phyloP scores from a whole-genome alignment of 805 yeast genomes.

The Wickerhamomyces sydowiorum region DNA sequence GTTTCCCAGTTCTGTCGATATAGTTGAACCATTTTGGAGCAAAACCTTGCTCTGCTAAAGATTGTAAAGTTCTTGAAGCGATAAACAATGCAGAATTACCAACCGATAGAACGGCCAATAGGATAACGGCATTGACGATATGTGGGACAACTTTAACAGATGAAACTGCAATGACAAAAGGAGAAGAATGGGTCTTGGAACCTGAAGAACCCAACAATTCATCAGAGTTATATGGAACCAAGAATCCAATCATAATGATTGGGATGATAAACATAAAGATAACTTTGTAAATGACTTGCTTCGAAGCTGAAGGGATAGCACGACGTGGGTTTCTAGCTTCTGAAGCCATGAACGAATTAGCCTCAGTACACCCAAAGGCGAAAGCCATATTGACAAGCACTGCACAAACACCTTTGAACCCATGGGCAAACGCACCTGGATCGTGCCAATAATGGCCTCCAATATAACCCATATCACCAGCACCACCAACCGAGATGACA shows the following conservation, averaged over 20 bases:
- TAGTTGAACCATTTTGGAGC: slow-evolving; percentile 51
- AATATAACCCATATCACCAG: slow-evolving; percentile 45
- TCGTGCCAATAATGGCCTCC: slow-evolving; percentile 55
- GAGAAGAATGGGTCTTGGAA: slow-evolving; percentile 57
- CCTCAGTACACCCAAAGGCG: slow-evolving; percentile 64
- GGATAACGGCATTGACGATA: slow-evolving; percentile 68
- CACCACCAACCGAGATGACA: slow-evolving; percentile 54
- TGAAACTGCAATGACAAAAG: slow-evolving; percentile 67
- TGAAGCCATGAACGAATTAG: slow-evolving; percentile 61
- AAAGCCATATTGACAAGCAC: slow-evolving; percentile 58
- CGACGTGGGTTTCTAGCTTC: slow-evolving; percentile 56
- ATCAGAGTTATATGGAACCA: slow-evolving; percentile 53
- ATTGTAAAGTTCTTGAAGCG: slow-evolving; percentile 64
- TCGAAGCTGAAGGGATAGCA: slow-evolving; percentile 57
- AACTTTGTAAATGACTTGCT: slow-evolving; percentile 62
- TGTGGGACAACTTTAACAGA: slow-evolving; percentile 61
- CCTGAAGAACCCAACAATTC: slow-evolving; percentile 44
- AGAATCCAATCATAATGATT: slow-evolving; percentile 47
- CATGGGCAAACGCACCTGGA: slow-evolving; percentile 44
- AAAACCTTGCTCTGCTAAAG: slow-evolving; percentile 65
- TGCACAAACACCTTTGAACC: slow-evolving; percentile 59
- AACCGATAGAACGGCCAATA: slow-evolving; percentile 68
- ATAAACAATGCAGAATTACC: slow-evolving; percentile 74
- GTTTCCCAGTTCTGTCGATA: slow-evolving; percentile 55
- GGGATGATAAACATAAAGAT: slow-evolving; percentile 51